These are phyloP conservation scores for Daldinia bambusicola DNA, from an alignment of 495 filamentous ascomycete species.

Conservation along the genomic window DNA sequence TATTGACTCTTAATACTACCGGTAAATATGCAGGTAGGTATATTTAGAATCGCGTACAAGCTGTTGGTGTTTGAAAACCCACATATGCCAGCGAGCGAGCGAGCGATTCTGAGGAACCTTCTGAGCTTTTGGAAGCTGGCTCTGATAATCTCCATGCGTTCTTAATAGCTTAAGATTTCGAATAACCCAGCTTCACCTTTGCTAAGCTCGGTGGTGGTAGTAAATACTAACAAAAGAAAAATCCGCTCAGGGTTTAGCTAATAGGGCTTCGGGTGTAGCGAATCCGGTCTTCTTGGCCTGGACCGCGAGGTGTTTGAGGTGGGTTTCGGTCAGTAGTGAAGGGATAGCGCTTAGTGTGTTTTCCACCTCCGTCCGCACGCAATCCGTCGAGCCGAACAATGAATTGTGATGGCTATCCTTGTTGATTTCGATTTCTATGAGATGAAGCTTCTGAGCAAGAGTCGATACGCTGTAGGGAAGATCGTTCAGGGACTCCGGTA, in stretches of 20 bases:
- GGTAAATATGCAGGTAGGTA: not conserved
- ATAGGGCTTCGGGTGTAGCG: not conserved
- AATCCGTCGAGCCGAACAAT: not conserved
- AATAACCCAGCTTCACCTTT: not conserved
- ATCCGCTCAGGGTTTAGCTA: not conserved
- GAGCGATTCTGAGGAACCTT: not conserved
- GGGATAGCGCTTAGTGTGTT: slow-evolving; percentile 21
- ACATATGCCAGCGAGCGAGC: not conserved
- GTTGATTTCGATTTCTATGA: slow-evolving; percentile 9
- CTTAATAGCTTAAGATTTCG: not conserved
- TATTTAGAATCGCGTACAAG: not conserved
- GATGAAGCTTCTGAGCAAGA: slow-evolving; percentile 16
- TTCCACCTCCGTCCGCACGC: slow-evolving; percentile 13
- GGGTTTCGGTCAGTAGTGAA: slow-evolving; percentile 23
- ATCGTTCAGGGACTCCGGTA: slow-evolving; percentile 18
- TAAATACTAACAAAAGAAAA: not conserved
- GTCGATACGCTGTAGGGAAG: slow-evolving; percentile 19
- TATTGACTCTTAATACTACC: not conserved
- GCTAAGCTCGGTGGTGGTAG: not conserved
- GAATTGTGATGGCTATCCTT: not conserved
- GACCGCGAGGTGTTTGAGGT: slow-evolving; percentile 20
- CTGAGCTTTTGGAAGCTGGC: not conserved
- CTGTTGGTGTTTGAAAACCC: not conserved
- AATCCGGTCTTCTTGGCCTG: slow-evolving; percentile 32
- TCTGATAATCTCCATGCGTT: not conserved